Evolutionary conservation across 768 basidiomycete genomes (phyloP).

Genomic region (Suillus luteus): DNA sequence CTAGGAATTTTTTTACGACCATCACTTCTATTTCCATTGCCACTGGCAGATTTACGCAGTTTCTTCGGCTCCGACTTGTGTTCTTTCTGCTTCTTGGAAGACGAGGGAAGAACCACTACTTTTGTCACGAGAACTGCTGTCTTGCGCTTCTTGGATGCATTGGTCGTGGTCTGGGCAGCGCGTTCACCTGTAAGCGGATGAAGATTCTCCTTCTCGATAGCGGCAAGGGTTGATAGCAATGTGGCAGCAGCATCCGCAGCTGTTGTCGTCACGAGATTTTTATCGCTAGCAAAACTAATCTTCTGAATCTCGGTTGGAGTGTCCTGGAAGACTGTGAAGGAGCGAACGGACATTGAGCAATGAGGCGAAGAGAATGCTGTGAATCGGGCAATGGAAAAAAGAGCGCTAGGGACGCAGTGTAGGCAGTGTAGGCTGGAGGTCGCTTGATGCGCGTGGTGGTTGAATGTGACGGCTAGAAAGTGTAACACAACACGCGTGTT

Average conservation of each 20-base stretch:
- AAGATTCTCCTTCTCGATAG: constrained; percentile 76
- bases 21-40: constrained; percentile 33
- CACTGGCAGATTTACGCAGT: constrained; percentile 46
- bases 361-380: constrained; percentile 14
- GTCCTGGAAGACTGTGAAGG: constrained; percentile 70
- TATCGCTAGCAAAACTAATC: constrained; percentile 29
- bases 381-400: constrained; percentile 5
- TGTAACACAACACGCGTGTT: constrained; percentile 21
- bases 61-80: constrained; percentile 55
- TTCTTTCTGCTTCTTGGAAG: constrained; percentile 47
- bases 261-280: constrained; percentile 24
- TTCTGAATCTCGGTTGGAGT: constrained; percentile 39
- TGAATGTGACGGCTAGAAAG: constrained; percentile 31
- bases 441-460: constrained; percentile 23
- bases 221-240: constrained; percentile 37
- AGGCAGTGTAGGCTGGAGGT: constrained; percentile 14
- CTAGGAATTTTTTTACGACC: constrained; percentile 43
- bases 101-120: constrained; percentile 30
- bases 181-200: constrained; percentile 74
- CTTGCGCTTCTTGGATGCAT: constrained; percentile 63
- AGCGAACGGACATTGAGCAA: constrained; percentile 51
- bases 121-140: constrained; percentile 61
- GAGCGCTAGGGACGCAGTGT: constrained; percentile 10
- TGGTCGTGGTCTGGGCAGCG: constrained; percentile 39
- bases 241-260: constrained; percentile 33